Percentiles rank a stretch among this genome's conserved stretches.
Evolutionary conservation across 2,329 filamentous ascomycete genomes (phyloP).

Genomic region (Emergomyces orientalis): DNA sequence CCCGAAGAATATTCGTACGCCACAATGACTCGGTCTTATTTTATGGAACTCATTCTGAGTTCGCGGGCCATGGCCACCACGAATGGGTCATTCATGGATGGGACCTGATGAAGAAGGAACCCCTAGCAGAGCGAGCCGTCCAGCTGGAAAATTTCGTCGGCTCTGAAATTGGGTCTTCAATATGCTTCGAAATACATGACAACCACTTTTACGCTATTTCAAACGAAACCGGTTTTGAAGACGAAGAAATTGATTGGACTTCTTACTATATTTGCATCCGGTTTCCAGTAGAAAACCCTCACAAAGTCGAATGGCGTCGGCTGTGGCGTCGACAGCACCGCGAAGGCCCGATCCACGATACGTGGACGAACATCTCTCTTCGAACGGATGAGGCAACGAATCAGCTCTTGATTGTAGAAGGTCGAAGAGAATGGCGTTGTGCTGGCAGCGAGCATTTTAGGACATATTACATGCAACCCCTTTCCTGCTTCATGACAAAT

Average conservation of each 20-base stretch:
- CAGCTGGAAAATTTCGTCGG: constrained; percentile 53
- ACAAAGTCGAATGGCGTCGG: constrained; percentile 41
- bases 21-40: constrained; percentile 54
- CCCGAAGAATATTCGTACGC: constrained; percentile 55
- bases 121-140: constrained; percentile 38
- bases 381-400: constrained; percentile 52
- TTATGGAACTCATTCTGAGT: constrained; percentile 54
- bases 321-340: constrained; percentile 58
- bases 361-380: constrained; percentile 60
- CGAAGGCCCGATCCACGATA: constrained; percentile 64
- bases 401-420: constrained; percentile 54
- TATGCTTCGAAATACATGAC: constrained; percentile 63
- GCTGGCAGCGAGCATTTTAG: constrained; percentile 51
- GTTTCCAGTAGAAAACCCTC: constrained; percentile 45
- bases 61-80: constrained; percentile 45
- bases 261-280: constrained; percentile 61
- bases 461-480: constrained; percentile 52
- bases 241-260: constrained; percentile 56
- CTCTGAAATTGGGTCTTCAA: constrained; percentile 54
- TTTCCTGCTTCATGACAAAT: constrained; percentile 23
- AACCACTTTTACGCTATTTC: constrained; percentile 61
- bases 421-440: constrained; percentile 56
- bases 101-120: constrained; percentile 35
- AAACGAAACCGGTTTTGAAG: constrained; percentile 53
- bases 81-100: constrained; percentile 56